These are phyloP conservation scores for Exobasidium rhododendri DNA, from an alignment of 1,284 basidiomycete genomes.

Conservation along the genomic window DNA sequence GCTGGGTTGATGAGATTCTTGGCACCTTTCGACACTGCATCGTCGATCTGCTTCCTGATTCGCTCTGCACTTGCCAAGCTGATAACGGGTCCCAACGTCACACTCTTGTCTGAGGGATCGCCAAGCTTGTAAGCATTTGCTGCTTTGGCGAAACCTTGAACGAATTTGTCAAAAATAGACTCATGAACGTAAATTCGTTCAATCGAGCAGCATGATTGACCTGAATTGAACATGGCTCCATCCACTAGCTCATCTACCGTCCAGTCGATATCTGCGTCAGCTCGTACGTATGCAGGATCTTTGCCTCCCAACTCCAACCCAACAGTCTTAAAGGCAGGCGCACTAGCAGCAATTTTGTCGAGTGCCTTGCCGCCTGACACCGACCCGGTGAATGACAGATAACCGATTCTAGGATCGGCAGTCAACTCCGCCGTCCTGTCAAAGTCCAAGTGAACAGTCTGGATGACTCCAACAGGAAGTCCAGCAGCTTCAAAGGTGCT, in stretches of 20 bases:
- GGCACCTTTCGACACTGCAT: slow-evolving; percentile 25
- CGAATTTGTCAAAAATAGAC: slow-evolving; percentile 78
- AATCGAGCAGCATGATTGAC: slow-evolving; percentile 29
- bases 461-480: slow-evolving; percentile 26
- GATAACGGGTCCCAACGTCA: slow-evolving; percentile 28
- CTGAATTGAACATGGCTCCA: slow-evolving; percentile 28
- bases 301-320: slow-evolving; percentile 37
- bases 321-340: slow-evolving; percentile 30
- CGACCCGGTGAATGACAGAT: slow-evolving; percentile 32
- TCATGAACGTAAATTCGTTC: slow-evolving; percentile 36
- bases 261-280: slow-evolving; percentile 21
- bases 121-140: slow-evolving; percentile 69
- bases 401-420: slow-evolving; percentile 27
- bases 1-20: slow-evolving; percentile 21
- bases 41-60: slow-evolving; percentile 28
- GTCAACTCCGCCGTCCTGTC: slow-evolving; percentile 76
- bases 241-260: slow-evolving; percentile 19
- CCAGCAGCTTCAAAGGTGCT: slow-evolving; percentile 57
- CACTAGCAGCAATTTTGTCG: slow-evolving; percentile 19
- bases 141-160: slow-evolving; percentile 69
- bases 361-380: slow-evolving; percentile 56
- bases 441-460: slow-evolving; percentile 50
- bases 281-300: slow-evolving; percentile 23
- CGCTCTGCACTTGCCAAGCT: slow-evolving; percentile 32
- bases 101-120: slow-evolving; percentile 57